These are phyloP conservation scores for Cyclostephanos tholiformis DNA, from an alignment of 108 stramenopile species.

Conservation along the genomic window DNA sequence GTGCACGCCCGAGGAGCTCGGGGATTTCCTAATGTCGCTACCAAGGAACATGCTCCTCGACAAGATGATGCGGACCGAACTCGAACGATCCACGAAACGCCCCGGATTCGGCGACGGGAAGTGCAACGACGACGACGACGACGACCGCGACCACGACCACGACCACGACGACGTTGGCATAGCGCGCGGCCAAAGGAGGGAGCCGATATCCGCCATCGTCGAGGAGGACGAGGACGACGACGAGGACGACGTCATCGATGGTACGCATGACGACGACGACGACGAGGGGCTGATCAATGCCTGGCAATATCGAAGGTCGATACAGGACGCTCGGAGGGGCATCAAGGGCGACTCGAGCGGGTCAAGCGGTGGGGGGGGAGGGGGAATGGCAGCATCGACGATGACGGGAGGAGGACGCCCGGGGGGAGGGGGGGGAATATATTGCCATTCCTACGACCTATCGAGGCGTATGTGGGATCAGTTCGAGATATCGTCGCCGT, in stretches of 20 bases:
- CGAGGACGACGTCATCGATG: slow-evolving; percentile 14
- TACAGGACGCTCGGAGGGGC: slow-evolving; percentile 72
- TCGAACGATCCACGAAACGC: no score
- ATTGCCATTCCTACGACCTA: slow-evolving; percentile 85
- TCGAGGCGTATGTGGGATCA: slow-evolving; percentile 70
- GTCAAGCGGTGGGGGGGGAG: neutral
- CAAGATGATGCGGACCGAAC: slow-evolving; percentile 59
- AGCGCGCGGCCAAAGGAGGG: neutral
- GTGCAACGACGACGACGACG: slow-evolving; percentile 15
- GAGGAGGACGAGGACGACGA: slow-evolving; percentile 50
- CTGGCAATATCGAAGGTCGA: slow-evolving; percentile 84
- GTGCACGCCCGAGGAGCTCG: slow-evolving; percentile 35
- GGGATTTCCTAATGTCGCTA: slow-evolving; percentile 34
- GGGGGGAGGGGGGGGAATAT: slow-evolving; percentile 54
- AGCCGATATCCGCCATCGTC: slow-evolving; percentile 35
- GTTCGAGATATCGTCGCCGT: slow-evolving; percentile 11
- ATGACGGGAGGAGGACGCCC: no score
- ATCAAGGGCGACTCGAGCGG: no score
- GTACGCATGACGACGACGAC: slow-evolving; percentile 11
- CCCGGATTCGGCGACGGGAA: neutral
- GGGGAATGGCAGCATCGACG: neutral
- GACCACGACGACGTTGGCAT: slow-evolving; percentile 1
- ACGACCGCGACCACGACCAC: no score
- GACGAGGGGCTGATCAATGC: slow-evolving; percentile 80
- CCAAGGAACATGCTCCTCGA: slow-evolving; percentile 84